phyloP scores from a whole-genome alignment of 805 yeast genomes.

The Candida caryicola region DNA sequence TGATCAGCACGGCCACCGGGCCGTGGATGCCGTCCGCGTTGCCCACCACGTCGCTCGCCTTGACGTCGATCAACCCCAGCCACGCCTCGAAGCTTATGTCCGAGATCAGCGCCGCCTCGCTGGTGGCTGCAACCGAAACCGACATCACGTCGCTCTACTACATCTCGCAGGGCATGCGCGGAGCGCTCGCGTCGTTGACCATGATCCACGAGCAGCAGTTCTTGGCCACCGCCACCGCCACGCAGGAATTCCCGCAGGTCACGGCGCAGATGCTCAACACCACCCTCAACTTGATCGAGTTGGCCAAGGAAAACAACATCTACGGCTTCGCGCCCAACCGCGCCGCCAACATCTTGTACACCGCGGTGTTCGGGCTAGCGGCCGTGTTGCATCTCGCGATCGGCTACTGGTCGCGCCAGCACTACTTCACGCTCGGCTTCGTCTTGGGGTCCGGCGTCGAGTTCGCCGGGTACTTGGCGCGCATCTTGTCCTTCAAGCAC shows the following conservation, averaged over 20 bases:
- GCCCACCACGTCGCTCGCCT: slow-evolving; percentile 13
- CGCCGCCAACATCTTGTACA: slow-evolving; percentile 58
- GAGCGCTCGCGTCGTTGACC: slow-evolving; percentile 20
- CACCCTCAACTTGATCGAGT: slow-evolving; percentile 16
- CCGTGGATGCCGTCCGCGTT: slow-evolving; percentile 4
- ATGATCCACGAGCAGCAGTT: slow-evolving; percentile 18
- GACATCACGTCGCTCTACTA: slow-evolving; percentile 12
- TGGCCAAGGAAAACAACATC: slow-evolving; percentile 21
- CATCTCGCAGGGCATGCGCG: slow-evolving; percentile 15
- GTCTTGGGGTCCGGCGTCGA: slow-evolving; percentile 57
- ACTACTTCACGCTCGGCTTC: slow-evolving; percentile 65
- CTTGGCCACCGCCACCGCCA: slow-evolving; percentile 22
- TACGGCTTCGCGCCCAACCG: slow-evolving; percentile 43
- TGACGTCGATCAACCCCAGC: slow-evolving; percentile 18
- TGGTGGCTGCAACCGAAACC: slow-evolving; percentile 15
- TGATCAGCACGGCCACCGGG: too few species aligned
- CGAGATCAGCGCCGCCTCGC: slow-evolving; percentile 12
- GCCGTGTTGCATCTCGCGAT: slow-evolving; percentile 15
- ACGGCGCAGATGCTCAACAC: slow-evolving; percentile 19
- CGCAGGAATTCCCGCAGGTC: slow-evolving; percentile 18
- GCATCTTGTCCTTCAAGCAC: slow-evolving; percentile 47
- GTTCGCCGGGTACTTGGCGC: slow-evolving; percentile 63
- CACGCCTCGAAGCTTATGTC: slow-evolving; percentile 9
- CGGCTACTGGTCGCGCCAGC: slow-evolving; percentile 48
- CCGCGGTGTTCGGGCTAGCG: slow-evolving; percentile 47